Conservation (phyloP, 2,329 filamentous ascomycete genomes). For the Penicillium sp. region DNA sequence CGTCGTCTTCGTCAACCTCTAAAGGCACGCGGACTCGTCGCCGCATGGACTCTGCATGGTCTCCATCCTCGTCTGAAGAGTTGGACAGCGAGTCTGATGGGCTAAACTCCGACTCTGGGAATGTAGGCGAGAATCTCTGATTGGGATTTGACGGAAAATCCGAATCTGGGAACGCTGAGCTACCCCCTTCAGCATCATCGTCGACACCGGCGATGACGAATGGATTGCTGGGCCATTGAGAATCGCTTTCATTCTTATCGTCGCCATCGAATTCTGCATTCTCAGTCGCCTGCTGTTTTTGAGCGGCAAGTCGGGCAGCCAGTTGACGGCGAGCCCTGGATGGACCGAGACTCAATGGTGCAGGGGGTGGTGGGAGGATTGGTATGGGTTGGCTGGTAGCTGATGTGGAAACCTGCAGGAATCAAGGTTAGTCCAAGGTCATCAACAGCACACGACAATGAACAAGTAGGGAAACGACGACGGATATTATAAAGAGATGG, state of each 20-base stretch:
- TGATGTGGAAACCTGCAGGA: conserved; percentile 23
- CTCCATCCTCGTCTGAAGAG: conserved; percentile 40
- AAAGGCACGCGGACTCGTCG: conserved; percentile 49
- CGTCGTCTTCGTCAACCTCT: conserved; percentile 53
- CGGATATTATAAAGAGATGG: no score
- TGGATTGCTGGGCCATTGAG: conserved; percentile 34
- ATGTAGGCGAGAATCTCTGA: conserved; percentile 30
- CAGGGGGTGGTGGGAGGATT: conserved; percentile 54
- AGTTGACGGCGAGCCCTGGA: conserved; percentile 81
- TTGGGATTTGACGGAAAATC: conserved; percentile 29
- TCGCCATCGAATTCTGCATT: conserved; percentile 33
- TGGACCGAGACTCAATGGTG: conserved; percentile 77
- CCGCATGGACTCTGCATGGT: conserved; percentile 34
- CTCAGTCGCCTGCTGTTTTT: conserved; percentile 57
- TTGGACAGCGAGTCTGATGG: conserved; percentile 38
- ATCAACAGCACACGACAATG: background rate
- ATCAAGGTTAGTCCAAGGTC: conserved; percentile 11
- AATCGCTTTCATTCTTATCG: conserved; percentile 24
- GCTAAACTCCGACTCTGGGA: conserved; percentile 37
- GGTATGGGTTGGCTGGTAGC: conserved; percentile 41
- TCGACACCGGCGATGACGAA: conserved; percentile 37
- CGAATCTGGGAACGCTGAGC: conserved; percentile 28
- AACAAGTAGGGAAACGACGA: no score
- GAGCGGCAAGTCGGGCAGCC: conserved; percentile 76
- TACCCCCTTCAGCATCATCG: conserved; percentile 28